A percentile compares a stretch with the other conserved stretches of the same genome.
Evolutionary conservation across 192 early-diverging fungal species (phyloP).

Genomic region (Chytriomyces sp.): DNA sequence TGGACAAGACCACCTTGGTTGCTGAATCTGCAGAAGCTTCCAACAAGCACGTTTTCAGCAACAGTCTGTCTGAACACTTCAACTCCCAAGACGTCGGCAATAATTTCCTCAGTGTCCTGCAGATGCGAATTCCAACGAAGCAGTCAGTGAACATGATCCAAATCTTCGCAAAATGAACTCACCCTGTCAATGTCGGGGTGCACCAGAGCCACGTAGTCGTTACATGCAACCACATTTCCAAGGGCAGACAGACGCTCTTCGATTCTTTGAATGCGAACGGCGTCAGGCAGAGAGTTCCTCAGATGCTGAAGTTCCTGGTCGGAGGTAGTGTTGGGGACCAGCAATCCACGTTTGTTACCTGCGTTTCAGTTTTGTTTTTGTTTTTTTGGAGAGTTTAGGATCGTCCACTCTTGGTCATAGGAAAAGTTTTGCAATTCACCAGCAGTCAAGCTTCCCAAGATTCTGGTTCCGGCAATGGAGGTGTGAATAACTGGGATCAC

Average conservation of each 20-base stretch:
- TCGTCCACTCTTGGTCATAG: no score
- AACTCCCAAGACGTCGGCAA: constrained; percentile 95
- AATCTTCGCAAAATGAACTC: constrained; percentile 7
- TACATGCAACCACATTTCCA: constrained; percentile 99
- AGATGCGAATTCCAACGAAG: not conserved
- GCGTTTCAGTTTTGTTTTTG: not conserved
- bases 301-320: constrained; percentile 96
- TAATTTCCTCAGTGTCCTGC: constrained; percentile 96
- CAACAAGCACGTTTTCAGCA: constrained; percentile 96
- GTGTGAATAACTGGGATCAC: constrained; percentile 96
- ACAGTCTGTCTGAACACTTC: constrained; percentile 99
- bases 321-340: constrained; percentile 94
- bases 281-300: constrained; percentile 93
- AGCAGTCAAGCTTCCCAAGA: constrained; percentile 91
- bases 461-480: constrained; percentile 95
- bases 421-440: constrained; percentile 13
- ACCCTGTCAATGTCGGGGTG: constrained; percentile 95
- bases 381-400: no score
- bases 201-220: constrained; percentile 98
- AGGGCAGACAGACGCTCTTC: constrained; percentile 97
- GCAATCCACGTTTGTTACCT: constrained; percentile 92
- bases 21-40: constrained; percentile 91
- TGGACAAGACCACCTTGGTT: constrained; percentile 98
- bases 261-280: constrained; percentile 91
- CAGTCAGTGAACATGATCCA: not conserved